Conservation (phyloP, 2,329 filamentous ascomycete species). For the Cladosporium sp. region DNA sequence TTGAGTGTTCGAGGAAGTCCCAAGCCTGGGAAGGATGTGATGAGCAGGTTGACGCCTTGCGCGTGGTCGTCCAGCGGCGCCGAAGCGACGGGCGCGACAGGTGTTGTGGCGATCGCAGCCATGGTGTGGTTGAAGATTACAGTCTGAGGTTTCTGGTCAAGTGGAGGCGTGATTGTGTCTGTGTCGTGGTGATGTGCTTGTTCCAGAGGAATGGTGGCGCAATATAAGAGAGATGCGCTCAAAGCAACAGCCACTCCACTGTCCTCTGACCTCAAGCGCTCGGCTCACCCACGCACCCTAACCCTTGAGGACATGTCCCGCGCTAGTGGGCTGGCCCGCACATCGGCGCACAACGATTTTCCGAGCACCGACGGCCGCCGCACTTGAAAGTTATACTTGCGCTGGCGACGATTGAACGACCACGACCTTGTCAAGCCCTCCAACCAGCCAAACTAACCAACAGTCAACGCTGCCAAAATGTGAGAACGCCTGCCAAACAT, state of each 20-base stretch:
- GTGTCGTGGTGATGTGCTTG: not conserved
- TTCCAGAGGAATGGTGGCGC: not conserved
- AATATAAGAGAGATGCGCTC: not conserved
- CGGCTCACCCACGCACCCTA: not conserved
- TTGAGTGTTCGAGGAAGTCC: slow-evolving; percentile 80
- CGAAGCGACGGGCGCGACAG: not conserved
- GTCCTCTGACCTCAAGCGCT: not conserved
- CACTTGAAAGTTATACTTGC: slow-evolving; percentile 20
- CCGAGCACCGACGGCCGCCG: slow-evolving; percentile 2
- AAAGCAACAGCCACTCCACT: not conserved
- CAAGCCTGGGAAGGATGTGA: slow-evolving; percentile 82
- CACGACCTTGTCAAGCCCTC: slow-evolving; percentile 17
- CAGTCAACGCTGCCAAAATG: slow-evolving; percentile 48
- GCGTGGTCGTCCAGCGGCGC: not conserved
- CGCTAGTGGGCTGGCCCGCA: not conserved
- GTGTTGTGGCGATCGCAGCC: not conserved
- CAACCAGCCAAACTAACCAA: slow-evolving; percentile 21
- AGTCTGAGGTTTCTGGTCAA: not conserved
- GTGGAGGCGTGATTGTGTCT: not conserved
- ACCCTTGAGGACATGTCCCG: not conserved
- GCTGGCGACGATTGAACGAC: slow-evolving; percentile 8
- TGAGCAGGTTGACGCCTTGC: slow-evolving; percentile 70
- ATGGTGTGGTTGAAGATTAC: not conserved
- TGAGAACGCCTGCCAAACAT: slow-evolving; percentile 23
- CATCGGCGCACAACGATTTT: slow-evolving; percentile 15